phyloP scores from a whole-genome alignment of 148 eudicot genomes.

The Amaranthus cruentus region DNA sequence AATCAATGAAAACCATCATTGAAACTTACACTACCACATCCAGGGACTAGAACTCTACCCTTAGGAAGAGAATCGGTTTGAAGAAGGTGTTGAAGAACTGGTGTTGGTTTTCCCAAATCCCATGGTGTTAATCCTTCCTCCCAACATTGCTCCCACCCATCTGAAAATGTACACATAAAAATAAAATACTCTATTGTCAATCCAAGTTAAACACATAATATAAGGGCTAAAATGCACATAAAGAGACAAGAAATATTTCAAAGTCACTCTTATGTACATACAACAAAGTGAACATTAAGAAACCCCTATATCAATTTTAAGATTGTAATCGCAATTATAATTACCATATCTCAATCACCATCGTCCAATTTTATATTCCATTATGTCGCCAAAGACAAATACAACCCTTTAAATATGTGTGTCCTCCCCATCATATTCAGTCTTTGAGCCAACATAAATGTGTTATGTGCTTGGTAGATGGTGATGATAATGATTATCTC shows the following conservation, averaged over 20 bases:
- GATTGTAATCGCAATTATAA: neutral
- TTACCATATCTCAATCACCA: neutral
- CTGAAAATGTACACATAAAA: slow-evolving; percentile 25
- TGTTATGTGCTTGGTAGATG: too few relatives aligned
- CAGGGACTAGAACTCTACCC: slow-evolving; percentile 78
- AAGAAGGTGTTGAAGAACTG: slow-evolving; percentile 59
- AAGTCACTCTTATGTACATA: neutral
- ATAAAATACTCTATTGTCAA: neutral
- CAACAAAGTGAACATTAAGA: neutral
- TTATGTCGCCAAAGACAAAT: neutral
- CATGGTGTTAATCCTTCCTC: slow-evolving; percentile 67
- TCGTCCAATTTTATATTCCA: neutral
- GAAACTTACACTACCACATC: slow-evolving; percentile 75
- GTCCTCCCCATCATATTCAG: neutral
- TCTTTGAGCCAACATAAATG: neutral
- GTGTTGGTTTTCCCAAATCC: slow-evolving; percentile 88
- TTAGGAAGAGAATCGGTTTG: slow-evolving; percentile 48
- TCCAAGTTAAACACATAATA: neutral
- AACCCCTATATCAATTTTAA: neutral
- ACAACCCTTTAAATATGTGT: neutral
- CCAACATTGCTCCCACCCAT: slow-evolving; percentile 82
- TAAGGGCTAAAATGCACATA: neutral
- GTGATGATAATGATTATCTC: too few relatives aligned
- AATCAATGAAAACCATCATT: neutral
- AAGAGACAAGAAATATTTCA: neutral